Evolutionary conservation across 371 early-diverging fungal genomes (phyloP).

Genomic region (Saksenaea vasiformis): DNA sequence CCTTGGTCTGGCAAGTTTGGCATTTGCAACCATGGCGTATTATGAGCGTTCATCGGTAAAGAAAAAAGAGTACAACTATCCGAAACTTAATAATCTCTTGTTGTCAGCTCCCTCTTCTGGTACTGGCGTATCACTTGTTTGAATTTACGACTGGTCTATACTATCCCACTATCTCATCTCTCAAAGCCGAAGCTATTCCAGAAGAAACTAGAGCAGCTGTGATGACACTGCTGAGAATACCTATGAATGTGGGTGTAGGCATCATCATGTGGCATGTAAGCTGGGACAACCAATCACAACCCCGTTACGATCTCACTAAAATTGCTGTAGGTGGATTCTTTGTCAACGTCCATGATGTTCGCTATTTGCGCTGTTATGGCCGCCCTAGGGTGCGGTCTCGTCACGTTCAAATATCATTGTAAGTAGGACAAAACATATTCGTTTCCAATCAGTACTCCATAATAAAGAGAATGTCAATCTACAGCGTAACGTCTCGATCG

Average conservation of each 20-base stretch:
- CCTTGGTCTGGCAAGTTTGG: conserved; percentile 32
- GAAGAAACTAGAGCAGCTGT: conserved; percentile 75
- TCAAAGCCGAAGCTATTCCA: conserved; percentile 70
- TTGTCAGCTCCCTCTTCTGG: conserved; percentile 16
- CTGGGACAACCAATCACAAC: neutral
- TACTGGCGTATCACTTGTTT: conserved; percentile 50
- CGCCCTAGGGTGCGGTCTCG: conserved; percentile 16
- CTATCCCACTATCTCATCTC: conserved; percentile 70
- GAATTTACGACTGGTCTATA: conserved; percentile 78
- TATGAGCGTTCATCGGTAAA: conserved; percentile 33
- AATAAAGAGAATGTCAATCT: neutral
- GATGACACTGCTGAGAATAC: conserved; percentile 77
- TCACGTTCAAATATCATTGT: neutral
- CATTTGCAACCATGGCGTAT: conserved; percentile 41
- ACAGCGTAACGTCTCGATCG: neutral
- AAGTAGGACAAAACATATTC: neutral
- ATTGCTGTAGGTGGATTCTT: conserved; percentile 22
- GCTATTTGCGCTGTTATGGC: conserved; percentile 46
- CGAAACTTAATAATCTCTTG: neutral
- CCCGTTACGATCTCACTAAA: neutral
- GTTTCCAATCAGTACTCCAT: neutral
- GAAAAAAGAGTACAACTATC: neutral
- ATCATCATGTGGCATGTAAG: conserved; percentile 63
- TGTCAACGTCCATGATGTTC: conserved; percentile 41
- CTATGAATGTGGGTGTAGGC: conserved; percentile 79